These are phyloP conservation scores for Pestalotiopsis sp. DNA, from an alignment of 2,329 filamentous ascomycete genomes.

Conservation along the genomic window DNA sequence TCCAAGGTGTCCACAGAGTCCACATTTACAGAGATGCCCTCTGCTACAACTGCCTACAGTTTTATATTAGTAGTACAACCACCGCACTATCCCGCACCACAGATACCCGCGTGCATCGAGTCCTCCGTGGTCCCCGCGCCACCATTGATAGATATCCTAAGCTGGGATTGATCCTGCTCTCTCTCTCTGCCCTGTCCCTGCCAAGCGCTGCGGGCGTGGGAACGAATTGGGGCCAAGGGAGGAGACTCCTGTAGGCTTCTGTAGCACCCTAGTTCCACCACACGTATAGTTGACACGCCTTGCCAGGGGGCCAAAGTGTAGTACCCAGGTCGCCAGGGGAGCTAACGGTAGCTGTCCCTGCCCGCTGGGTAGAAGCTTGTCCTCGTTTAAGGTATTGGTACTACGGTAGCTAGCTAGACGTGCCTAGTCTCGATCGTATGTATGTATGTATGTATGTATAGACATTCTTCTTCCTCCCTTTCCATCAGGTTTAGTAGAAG, in stretches of 20 bases:
- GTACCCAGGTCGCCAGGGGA: background rate
- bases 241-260: background rate
- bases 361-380: conserved; percentile 8
- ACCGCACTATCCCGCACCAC: no score
- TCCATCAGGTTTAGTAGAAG: background rate
- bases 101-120: no score
- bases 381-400: conserved; percentile 8
- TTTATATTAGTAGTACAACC: no score
- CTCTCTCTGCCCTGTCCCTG: background rate
- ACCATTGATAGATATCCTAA: no score
- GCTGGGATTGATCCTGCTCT: background rate
- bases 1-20: background rate
- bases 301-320: background rate
- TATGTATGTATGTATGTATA: background rate
- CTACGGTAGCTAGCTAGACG: background rate
- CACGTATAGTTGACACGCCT: background rate
- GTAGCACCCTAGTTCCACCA: background rate
- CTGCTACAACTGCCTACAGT: no score
- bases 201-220: background rate
- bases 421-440: background rate
- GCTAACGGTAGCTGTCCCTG: background rate
- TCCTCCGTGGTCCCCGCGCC: no score
- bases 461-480: background rate
- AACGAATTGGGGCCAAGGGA: background rate
- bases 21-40: no score